Conservation (phyloP, 208 protist species). For the Leishmania aethiopica region DNA sequence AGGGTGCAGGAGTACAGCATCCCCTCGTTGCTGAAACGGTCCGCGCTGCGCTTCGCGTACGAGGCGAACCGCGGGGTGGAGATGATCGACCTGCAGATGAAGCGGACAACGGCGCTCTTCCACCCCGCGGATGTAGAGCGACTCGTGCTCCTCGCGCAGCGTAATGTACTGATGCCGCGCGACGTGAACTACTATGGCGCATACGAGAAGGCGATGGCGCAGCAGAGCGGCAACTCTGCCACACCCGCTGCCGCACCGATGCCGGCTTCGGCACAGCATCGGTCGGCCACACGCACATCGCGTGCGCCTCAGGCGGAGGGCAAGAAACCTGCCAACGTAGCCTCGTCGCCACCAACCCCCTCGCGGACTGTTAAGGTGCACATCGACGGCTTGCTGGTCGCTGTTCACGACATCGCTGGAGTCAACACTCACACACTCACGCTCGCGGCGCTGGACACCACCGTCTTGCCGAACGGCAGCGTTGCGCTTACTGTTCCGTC, state of each 20-base stretch:
- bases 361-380: conserved; percentile 52
- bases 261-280: neutral
- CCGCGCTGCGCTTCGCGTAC: conserved; percentile 49
- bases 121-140: conserved; percentile 68
- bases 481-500: conserved; percentile 43
- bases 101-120: conserved; percentile 56
- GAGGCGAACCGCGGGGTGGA: conserved; percentile 15
- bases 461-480: conserved; percentile 41
- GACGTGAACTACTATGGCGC: conserved; percentile 52
- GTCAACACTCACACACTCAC: conserved; percentile 68
- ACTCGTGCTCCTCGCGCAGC: conserved; percentile 54
- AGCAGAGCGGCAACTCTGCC: neutral
- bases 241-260: neutral
- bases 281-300: neutral
- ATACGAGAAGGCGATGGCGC: conserved; percentile 18
- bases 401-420: conserved; percentile 62
- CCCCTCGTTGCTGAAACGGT: conserved; percentile 66
- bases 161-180: conserved; percentile 64
- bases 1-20: conserved; percentile 72
- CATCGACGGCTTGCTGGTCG: conserved; percentile 50
- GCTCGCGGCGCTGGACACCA: conserved; percentile 39
- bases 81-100: conserved; percentile 49
- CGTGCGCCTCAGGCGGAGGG: neutral
- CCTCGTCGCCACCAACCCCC: neutral
- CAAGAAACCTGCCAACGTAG: neutral